Percentiles rank a stretch among this genome's conserved stretches.
Conservation (phyloP, 1,284 basidiomycete genomes). For the Amylostereum chailletii region DNA sequence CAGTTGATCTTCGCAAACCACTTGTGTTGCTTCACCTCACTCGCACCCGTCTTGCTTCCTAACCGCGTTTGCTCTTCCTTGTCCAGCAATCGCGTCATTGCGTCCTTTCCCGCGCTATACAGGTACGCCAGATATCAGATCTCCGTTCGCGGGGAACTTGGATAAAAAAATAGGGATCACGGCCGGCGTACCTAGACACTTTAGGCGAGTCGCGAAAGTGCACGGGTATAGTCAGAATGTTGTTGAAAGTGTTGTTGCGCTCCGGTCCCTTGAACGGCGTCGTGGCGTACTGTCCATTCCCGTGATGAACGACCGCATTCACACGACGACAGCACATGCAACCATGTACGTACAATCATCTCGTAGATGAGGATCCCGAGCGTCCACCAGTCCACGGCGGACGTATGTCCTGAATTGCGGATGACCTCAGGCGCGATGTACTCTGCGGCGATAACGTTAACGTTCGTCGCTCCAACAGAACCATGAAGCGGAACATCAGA, state of each 20-base stretch:
- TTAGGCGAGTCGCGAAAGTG: conserved; percentile 83
- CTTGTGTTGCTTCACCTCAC: conserved; percentile 98
- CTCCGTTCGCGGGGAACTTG: neutral
- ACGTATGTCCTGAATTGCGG: conserved; percentile 94
- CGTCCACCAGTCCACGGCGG: conserved; percentile 99
- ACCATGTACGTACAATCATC: conserved; percentile 83
- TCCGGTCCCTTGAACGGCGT: conserved; percentile 98
- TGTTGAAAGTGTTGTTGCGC: conserved; percentile 93
- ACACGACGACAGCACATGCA: no score
- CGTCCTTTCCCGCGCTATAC: conserved; percentile 74
- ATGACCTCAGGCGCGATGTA: conserved; percentile 99
- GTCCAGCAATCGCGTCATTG: conserved; percentile 83
- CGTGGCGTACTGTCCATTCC: conserved; percentile 70
- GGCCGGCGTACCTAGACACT: conserved; percentile 65
- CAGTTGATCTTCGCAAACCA: conserved; percentile 97
- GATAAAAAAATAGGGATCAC: conserved; percentile 10
- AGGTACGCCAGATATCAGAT: neutral
- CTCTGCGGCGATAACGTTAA: conserved; percentile 40
- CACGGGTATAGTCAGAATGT: conserved; percentile 86
- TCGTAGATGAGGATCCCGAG: conserved; percentile 98
- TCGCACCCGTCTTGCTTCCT: conserved; percentile 89
- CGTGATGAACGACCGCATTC: neutral
- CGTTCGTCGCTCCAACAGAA: neutral
- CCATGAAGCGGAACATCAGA: conserved; percentile 15
- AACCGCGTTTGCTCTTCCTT: conserved; percentile 89